These are phyloP conservation scores for Phytophthora litchii DNA, from an alignment of 352 stramenopile species.

Conservation along the genomic window DNA sequence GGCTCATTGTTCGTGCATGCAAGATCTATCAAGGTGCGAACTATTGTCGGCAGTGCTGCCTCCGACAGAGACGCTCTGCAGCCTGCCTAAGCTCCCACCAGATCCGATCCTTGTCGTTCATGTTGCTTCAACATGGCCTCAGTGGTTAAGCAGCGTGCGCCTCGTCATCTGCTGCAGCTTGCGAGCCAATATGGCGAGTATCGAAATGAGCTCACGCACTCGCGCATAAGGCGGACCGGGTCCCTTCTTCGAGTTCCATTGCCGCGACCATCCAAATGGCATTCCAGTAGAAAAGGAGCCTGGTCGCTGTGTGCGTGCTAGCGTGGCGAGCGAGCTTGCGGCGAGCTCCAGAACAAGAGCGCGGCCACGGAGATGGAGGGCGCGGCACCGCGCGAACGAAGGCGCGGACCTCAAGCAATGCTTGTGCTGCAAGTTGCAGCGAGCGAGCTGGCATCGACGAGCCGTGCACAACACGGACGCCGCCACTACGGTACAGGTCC, in stretches of 20 bases:
- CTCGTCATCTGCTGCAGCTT: background rate
- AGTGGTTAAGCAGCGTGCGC: too few species aligned
- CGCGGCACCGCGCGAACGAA: conserved; percentile 12
- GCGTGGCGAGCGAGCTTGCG: background rate
- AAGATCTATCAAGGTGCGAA: too few species aligned
- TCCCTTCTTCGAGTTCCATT: conserved; percentile 7
- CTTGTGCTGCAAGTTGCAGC: background rate
- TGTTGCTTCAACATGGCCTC: too few species aligned
- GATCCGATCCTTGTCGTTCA: too few species aligned
- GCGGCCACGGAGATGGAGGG: conserved; percentile 30
- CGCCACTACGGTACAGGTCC: conserved; percentile 18
- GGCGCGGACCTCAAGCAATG: conserved; percentile 4
- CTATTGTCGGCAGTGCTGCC: too few species aligned
- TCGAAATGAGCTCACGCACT: conserved; percentile 7
- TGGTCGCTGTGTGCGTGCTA: background rate
- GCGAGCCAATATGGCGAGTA: background rate
- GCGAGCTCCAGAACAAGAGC: conserved; percentile 30
- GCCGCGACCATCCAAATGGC: conserved; percentile 22
- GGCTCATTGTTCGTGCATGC: too few species aligned
- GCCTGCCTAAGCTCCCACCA: too few species aligned
- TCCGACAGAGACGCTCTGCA: too few species aligned
- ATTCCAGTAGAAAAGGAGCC: conserved; percentile 22
- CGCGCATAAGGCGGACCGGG: conserved; percentile 8
- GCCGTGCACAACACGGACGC: conserved; percentile 9
- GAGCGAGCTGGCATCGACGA: conserved; percentile 8